Base-by-base conservation (phyloP, 1,284 basidiomycete species). In the Cryptococcus neoformans region DNA sequence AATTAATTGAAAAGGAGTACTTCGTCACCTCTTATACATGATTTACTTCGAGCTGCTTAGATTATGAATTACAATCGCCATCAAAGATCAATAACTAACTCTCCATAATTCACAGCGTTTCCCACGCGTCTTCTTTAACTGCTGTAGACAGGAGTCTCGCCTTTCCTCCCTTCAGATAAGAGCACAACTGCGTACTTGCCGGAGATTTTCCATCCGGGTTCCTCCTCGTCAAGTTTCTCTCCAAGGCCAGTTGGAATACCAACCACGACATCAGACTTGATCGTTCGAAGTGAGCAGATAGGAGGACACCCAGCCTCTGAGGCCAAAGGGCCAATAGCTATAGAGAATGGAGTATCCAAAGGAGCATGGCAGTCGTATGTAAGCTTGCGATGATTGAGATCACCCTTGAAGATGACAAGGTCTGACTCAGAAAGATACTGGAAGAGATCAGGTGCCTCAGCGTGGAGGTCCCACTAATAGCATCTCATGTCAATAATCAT, bases 151-250 rank as follows among this genome's bases (percentile, higher is more conserved):
- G 68, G 67, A 54, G 66, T 68, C 56, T 72, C 70, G 35, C 66
- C 88, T 48, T 90, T 89, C 59, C 88, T 85, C 44, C 91, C 91
- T 57, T 90, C 87, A 1, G 89, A 91, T 35, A 93, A 78, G 1
- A 93, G 82, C 12, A 94, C 87, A 55, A 94, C 86, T 64, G 91
- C 90, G 72, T 93, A 94, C 88, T 93, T 92, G 52, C 92, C 92
- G 51, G 89, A 91, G 73, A 98, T 97, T 81, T 93, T 94, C 94
- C 94, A 98, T 49, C 94, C 94, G 28, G 89, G 86, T 74, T 98
- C 92, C 49, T 85, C 84, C 68, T 88, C 82, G 77, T 98, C 92
- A 42, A 97, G 81, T 63, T 83, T 83, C 73, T 90, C 86, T 2
- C 90, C 90, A 38, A 87, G 81, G 41, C 84, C 80, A 12, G 72